phyloP scores from a whole-genome alignment of 768 basidiomycete species.

The Cystobasidiopsis lactophilus region DNA sequence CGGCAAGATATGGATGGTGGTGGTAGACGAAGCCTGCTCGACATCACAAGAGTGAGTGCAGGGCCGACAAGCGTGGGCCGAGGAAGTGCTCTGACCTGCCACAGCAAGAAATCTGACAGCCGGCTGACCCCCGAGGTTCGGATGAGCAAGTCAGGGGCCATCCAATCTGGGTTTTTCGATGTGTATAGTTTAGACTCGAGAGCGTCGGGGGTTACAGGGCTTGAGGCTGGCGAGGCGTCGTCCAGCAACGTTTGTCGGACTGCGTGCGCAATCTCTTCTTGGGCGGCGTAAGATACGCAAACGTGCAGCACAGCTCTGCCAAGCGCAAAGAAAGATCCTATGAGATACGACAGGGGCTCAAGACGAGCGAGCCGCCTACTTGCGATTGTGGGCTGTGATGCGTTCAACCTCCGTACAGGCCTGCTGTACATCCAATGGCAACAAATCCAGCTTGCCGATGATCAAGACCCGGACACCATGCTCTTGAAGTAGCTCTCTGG shows the following conservation, averaged over 20 bases:
- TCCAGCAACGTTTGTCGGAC: conserved; percentile 24
- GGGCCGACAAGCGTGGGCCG: background rate
- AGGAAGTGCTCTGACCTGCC: conserved; percentile 65
- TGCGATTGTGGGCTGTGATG: conserved; percentile 49
- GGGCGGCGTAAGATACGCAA: conserved; percentile 75
- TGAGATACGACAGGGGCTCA: background rate
- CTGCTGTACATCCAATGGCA: conserved; percentile 51
- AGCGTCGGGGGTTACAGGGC: conserved; percentile 40
- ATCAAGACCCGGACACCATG: conserved; percentile 70
- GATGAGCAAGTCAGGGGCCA: conserved; percentile 67
- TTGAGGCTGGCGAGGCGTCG: conserved; percentile 18
- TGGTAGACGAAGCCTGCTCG: conserved; percentile 52
- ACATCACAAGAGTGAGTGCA: conserved; percentile 31
- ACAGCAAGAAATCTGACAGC: conserved; percentile 71
- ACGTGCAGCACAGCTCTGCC: conserved; percentile 67
- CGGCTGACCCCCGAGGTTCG: conserved; percentile 78
- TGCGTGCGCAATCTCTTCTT: conserved; percentile 73
- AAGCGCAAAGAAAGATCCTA: too few relatives aligned
- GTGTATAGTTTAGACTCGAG: conserved; percentile 50
- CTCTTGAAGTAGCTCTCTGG: conserved; percentile 52
- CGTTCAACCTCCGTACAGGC: conserved; percentile 50
- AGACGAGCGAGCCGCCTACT: conserved; percentile 27
- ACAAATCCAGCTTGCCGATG: conserved; percentile 48
- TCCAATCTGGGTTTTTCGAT: conserved; percentile 33
- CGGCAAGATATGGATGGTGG: conserved; percentile 64